Evolutionary conservation across 208 protist genomes (phyloP), one percentile per base, ranked within the genome.

Genomic region (Trypanosoma melophagium): DNA sequence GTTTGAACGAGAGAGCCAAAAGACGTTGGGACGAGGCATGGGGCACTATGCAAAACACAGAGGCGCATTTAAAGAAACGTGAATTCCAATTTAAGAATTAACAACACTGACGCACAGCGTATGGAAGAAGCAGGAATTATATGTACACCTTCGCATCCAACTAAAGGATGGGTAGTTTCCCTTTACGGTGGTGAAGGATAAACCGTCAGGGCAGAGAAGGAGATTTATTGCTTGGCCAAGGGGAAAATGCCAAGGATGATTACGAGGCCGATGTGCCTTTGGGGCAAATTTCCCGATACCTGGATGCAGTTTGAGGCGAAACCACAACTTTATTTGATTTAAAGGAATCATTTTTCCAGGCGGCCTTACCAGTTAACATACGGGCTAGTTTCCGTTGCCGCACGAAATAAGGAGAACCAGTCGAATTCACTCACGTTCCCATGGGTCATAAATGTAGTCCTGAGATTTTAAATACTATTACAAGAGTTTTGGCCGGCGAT

Each of bases 221-320:
- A 41, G 44, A 4, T 65, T 65, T 21, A 54, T 65, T 40, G 60
- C 42, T 22, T 65, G 1, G 44, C 45, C 60, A 24, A 21, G 28
- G 19, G 47, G 5, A 19, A 65, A 54, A 54, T 21, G 16, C 22
- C 4, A 16, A 25, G 14, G 38, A 53, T 17, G 45, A 65, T 54
- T 65, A 54, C 60, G 60, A 65, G 44, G 44, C 45, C 12, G 44
- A 38, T 21, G 60, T 65, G 1, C 60, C 45, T 13, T 16, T 65
- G 44, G 60, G 60, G 1, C 60, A 54, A 1, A 54, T 65, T 35
- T 65, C 44, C 40, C 40, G 17, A 21, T 54, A 65, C 28, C 19
- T 65, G 16, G 44, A 44, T 19, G 60, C 5, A 3, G 60, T 54
- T 25, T 54, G n/a, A 16, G 45, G 54, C 25, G 60, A 65, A 40